These are phyloP conservation scores for Dictyophora rubrovolvata DNA, from an alignment of 768 basidiomycete genomes.

Conservation along the genomic window DNA sequence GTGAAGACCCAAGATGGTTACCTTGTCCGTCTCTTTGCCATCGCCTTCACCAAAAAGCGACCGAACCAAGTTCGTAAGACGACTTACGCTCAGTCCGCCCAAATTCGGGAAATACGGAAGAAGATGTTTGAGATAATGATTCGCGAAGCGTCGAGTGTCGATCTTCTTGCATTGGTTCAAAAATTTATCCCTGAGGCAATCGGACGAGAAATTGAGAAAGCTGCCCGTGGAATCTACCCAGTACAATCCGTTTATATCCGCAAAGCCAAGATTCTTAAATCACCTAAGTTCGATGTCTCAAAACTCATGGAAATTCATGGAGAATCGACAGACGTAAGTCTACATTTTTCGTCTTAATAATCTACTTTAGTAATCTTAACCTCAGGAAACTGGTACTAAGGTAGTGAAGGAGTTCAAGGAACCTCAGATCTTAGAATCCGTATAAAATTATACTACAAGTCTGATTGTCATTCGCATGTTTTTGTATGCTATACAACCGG, in stretches of 20 bases:
- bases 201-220: slow-evolving; percentile 99
- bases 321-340: slow-evolving; percentile 83
- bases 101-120: slow-evolving; percentile 94
- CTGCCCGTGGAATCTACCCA: slow-evolving; percentile 92
- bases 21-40: slow-evolving; percentile 96
- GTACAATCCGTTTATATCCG: slow-evolving; percentile 98
- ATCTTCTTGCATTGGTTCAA: slow-evolving; percentile 96
- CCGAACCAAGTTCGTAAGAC: slow-evolving; percentile 97
- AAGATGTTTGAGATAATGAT: slow-evolving; percentile 99
- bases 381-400: slow-evolving; percentile 87
- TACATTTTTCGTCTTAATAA: not conserved
- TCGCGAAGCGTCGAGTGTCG: slow-evolving; percentile 88
- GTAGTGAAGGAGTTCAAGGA: slow-evolving; percentile 97
- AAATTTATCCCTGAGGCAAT: slow-evolving; percentile 99
- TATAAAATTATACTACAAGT: slow-evolving; percentile 42
- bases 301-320: slow-evolving; percentile 97
- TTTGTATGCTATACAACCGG: slow-evolving; percentile 9
- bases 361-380: slow-evolving; percentile 12
- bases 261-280: slow-evolving; percentile 98
- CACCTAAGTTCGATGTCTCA: slow-evolving; percentile 91
- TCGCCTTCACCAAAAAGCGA: slow-evolving; percentile 97
- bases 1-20: slow-evolving; percentile 99
- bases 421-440: slow-evolving; percentile 87
- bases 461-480: slow-evolving; percentile 5
- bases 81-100: slow-evolving; percentile 91